A percentile compares a stretch with the other conserved stretches of the same genome.
These are phyloP conservation scores for Nicotiana tomentosiformis DNA, from an alignment of 257 asterid genomes.

Conservation along the genomic window DNA sequence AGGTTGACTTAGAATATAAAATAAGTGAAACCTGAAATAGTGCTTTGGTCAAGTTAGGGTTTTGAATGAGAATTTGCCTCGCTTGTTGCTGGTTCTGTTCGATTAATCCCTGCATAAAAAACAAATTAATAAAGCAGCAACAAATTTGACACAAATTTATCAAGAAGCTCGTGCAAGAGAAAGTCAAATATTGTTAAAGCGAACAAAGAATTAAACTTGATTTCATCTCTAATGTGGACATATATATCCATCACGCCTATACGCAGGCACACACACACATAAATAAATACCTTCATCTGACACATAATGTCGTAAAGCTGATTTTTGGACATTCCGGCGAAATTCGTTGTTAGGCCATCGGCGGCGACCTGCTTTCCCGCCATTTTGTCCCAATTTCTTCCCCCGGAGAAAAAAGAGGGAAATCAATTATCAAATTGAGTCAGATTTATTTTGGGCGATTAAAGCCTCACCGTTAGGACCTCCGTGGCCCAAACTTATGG, in stretches of 20 bases:
- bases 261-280: not conserved
- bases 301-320: conserved; percentile 90
- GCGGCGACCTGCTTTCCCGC: conserved; percentile 24
- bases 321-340: conserved; percentile 84
- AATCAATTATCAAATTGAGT: no score
- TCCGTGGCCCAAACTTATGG: no score
- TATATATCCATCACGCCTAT: no score
- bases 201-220: not conserved
- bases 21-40: conserved; percentile 73
- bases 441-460: no score
- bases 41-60: conserved; percentile 82
- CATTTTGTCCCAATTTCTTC: conserved; percentile 28
- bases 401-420: conserved; percentile 13
- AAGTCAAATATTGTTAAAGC: not conserved
- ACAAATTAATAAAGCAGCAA: not conserved
- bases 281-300: conserved; percentile 74
- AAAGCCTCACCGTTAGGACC: no score
- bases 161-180: not conserved
- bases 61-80: conserved; percentile 83
- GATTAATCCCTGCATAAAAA: conserved; percentile 47
- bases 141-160: not conserved
- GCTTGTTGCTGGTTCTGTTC: conserved; percentile 96
- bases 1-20: not conserved
- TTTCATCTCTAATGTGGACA: not conserved
- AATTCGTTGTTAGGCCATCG: conserved; percentile 60